Evolutionary conservation across 2,329 filamentous ascomycete species (phyloP).

Genomic region (Amesomyces nigricolor): DNA sequence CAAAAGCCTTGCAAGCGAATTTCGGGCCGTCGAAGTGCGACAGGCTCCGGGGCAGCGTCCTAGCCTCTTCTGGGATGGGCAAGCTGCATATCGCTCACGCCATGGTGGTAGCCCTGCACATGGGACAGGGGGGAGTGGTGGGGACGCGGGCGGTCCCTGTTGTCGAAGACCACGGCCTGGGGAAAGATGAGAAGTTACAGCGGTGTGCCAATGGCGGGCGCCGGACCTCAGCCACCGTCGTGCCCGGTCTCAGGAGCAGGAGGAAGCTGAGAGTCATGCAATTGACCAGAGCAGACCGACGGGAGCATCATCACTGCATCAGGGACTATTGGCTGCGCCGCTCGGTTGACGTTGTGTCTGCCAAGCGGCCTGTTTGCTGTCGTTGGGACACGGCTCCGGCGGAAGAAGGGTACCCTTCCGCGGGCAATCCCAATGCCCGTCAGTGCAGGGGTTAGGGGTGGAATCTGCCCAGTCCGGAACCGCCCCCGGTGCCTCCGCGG

Average conservation of each 20-base stretch:
- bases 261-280: background rate
- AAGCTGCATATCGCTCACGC: slow-evolving; percentile 13
- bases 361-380: slow-evolving; percentile 18
- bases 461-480: slow-evolving; percentile 21
- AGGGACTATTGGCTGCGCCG: background rate
- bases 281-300: background rate
- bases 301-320: too few relatives aligned
- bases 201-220: slow-evolving; percentile 1
- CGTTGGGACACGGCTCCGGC: background rate
- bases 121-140: slow-evolving; percentile 10
- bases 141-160: slow-evolving; percentile 13
- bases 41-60: slow-evolving; percentile 2
- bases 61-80: slow-evolving; percentile 14
- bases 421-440: slow-evolving; percentile 13
- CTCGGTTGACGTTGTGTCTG: background rate
- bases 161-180: background rate
- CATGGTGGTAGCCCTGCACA: slow-evolving; percentile 14
- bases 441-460: slow-evolving; percentile 9
- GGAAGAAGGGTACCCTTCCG: slow-evolving; percentile 11
- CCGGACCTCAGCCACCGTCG: slow-evolving; percentile 1
- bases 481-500: slow-evolving; percentile 14
- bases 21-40: slow-evolving; percentile 20
- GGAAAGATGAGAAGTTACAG: slow-evolving; percentile 13
- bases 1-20: slow-evolving; percentile 9
- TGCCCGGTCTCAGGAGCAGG: background rate